Conservation (phyloP, 176 grass and related monocot species). For the Dendrocalamus sinicus region DNA sequence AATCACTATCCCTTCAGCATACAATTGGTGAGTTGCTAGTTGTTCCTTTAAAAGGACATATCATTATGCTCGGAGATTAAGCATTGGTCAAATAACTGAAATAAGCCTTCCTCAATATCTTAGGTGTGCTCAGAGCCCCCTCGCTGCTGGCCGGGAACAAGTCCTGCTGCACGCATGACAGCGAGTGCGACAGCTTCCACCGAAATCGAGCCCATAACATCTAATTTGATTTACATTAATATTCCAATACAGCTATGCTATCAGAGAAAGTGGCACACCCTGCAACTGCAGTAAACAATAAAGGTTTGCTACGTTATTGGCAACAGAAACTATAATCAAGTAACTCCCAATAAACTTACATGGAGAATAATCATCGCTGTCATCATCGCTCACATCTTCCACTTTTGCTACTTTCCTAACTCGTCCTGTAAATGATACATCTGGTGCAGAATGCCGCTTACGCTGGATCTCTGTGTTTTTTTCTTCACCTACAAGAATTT, state of each 20-base stretch:
- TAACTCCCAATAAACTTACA: slow-evolving; percentile 59
- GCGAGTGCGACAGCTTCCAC: not conserved
- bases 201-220: not conserved
- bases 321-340: slow-evolving; percentile 31
- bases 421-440: slow-evolving; percentile 89
- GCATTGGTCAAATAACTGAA: not conserved
- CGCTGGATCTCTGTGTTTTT: slow-evolving; percentile 68
- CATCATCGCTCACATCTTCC: slow-evolving; percentile 76
- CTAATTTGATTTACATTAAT: slow-evolving; percentile 28
- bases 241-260: slow-evolving; percentile 25
- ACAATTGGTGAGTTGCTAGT: not conserved
- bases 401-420: slow-evolving; percentile 84
- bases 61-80: not conserved
- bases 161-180: not conserved
- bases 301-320: slow-evolving; percentile 22
- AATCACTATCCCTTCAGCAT: not conserved
- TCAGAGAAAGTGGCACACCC: not conserved
- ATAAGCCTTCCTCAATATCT: not conserved
- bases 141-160: not conserved
- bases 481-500: slow-evolving; percentile 71
- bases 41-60: not conserved
- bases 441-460: slow-evolving; percentile 80
- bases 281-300: slow-evolving; percentile 28
- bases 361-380: slow-evolving; percentile 86
- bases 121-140: not conserved